phyloP scores from a whole-genome alignment of 106 monocot genomes.

The Ottelia alismoides region DNA sequence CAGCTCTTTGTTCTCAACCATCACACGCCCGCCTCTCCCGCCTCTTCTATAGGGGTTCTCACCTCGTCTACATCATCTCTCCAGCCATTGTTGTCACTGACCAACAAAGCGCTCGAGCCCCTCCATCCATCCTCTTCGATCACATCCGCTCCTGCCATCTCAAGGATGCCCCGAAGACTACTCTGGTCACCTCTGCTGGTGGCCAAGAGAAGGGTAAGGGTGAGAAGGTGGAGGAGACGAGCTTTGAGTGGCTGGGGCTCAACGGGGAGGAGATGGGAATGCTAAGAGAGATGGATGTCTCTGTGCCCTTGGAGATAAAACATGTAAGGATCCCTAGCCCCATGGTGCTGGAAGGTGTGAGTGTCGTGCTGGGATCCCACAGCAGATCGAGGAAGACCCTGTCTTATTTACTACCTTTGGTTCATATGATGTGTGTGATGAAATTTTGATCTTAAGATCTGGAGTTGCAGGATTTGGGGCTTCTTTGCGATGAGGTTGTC shows the following conservation, averaged over 20 bases:
- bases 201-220: conserved; percentile 8
- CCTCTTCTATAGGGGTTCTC: conserved; percentile 2
- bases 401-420: conserved; percentile 82
- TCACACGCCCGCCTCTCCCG: conserved; percentile 2
- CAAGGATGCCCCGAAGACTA: conserved; percentile 27
- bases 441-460: no score
- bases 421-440: no score
- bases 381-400: conserved; percentile 94
- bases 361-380: conserved; percentile 78
- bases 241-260: conserved; percentile 64
- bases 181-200: neutral
- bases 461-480: no score
- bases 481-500: no score
- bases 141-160: conserved; percentile 66
- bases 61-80: conserved; percentile 17
- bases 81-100: conserved; percentile 5
- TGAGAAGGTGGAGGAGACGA: conserved; percentile 3
- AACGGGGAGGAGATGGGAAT: conserved; percentile 58
- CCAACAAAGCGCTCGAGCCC: conserved; percentile 5
- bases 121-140: conserved; percentile 65
- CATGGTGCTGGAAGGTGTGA: conserved; percentile 60
- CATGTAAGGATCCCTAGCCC: conserved; percentile 61
- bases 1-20: conserved; percentile 3
- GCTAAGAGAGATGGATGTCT: conserved; percentile 64
- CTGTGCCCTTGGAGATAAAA: conserved; percentile 83